Conservation (phyloP, 164 flowering plant genomes). For the Paratinospora sagittata region DNA sequence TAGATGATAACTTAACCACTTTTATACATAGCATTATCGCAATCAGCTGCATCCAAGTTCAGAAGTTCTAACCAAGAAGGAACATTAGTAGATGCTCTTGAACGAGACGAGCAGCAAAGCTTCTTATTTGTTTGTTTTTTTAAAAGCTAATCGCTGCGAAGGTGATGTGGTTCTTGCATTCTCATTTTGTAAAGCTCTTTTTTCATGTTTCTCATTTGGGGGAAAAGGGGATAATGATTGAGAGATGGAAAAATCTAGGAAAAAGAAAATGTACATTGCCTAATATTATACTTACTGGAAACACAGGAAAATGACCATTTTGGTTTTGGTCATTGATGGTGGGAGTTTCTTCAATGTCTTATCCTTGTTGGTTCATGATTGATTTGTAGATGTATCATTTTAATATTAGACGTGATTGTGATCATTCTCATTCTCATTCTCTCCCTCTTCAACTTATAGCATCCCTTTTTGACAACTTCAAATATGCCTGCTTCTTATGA, state of each 20-base stretch:
- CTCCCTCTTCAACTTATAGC: not conserved
- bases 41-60: not conserved
- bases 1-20: constrained; percentile 25
- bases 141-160: not conserved
- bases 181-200: constrained; percentile 3
- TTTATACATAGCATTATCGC: not conserved
- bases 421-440: not conserved
- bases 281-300: not conserved
- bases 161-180: not conserved
- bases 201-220: too few species aligned
- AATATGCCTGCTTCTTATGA: too few species aligned
- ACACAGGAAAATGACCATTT: not conserved
- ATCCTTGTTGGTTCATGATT: not conserved
- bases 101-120: not conserved
- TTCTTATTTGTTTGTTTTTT: not conserved
- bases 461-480: too few species aligned
- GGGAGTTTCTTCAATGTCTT: not conserved
- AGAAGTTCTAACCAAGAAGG: not conserved
- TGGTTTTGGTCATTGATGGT: not conserved
- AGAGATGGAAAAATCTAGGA: not conserved
- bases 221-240: too few species aligned
- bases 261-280: constrained; percentile 4
- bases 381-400: not conserved
- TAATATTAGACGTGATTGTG: not conserved
- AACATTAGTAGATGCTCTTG: not conserved